Base-by-base conservation (phyloP, 352 stramenopile genomes). In the Globisporangium cylindrosporum region DNA sequence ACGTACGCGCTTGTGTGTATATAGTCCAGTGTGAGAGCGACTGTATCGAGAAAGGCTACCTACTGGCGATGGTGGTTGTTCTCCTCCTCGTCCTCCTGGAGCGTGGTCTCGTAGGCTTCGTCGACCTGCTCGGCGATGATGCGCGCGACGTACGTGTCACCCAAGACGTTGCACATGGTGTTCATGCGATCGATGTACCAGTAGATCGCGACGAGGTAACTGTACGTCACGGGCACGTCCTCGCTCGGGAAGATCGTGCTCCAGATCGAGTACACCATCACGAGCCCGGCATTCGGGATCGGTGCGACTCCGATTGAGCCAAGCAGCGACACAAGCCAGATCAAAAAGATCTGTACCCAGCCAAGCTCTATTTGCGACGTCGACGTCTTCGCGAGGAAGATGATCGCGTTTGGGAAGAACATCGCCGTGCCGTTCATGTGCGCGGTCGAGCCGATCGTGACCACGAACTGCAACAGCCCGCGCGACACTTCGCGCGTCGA, bases 391-490 rank as follows among this genome's bases (percentile, higher is more conserved):
- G 83, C 81, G 25, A 93, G 73, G 65, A 91, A 93, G 14, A 93
- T 74, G 8, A 93, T 64, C 9, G 84, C 81, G 24, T 74, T 84
- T 0, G 82, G 82, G 65, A 89, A 94, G 64, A 88, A 89, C 67
- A 92, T 87, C 14, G 84, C 84, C 34, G 78, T 84, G 70, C 86
- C 86, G 66, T 94, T 91, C 80, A 91, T 94, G 75, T 94, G 82
- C 41, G 85, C 73, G 3, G 78, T 90, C 34, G 74, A 82, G 14
- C 86, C 86, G 59, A 94, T 84, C 9, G 86, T 91, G 38, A 94
- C 46, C 32, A 94, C 80, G 59, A 94, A 94, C 46, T 84, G 76
- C 43, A 82, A 51, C 5, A 94, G 68, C 25, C 73, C 77, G 15
- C 78, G 76, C 18, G 84, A 83, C 43, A 91, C 80, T 55, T 90